These are phyloP conservation scores for Pyrus communis DNA, from an alignment of 306 rosid species.

Conservation along the genomic window DNA sequence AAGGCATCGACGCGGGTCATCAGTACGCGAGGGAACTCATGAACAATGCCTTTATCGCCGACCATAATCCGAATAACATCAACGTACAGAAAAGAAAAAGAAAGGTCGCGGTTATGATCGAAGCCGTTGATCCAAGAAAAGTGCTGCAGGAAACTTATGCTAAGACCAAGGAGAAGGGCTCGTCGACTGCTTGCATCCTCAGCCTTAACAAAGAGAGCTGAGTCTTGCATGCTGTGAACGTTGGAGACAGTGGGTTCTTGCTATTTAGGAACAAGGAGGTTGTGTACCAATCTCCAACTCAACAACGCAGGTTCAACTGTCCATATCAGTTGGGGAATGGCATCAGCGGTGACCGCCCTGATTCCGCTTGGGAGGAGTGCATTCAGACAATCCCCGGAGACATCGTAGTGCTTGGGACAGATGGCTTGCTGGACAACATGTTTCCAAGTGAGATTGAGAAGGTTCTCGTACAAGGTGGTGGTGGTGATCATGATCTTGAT, in stretches of 20 bases:
- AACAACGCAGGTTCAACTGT: not conserved
- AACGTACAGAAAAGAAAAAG: too few species aligned
- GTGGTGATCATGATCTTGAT: too few species aligned
- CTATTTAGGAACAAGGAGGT: constrained; percentile 10
- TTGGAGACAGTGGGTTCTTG: constrained; percentile 24
- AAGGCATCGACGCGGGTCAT: not conserved
- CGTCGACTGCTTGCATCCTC: constrained; percentile 20
- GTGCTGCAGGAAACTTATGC: not conserved
- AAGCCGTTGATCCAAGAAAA: not conserved
- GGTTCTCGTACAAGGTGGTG: not conserved
- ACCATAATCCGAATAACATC: not conserved
- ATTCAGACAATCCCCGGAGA: not conserved
- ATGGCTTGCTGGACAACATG: constrained; percentile 17
- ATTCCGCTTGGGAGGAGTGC: not conserved
- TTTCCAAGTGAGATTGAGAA: not conserved
- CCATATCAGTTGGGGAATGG: constrained; percentile 8
- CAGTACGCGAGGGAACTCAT: constrained; percentile 1
- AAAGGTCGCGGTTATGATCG: not conserved
- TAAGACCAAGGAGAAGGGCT: not conserved
- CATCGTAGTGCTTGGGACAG: constrained; percentile 13
- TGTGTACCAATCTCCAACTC: not conserved
- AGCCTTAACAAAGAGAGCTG: not conserved
- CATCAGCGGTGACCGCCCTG: not conserved
- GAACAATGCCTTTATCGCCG: not conserved
- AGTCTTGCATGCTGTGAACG: not conserved